Conservation (phyloP, 140 eudicot species). For the Ambrosia hybrid region DNA sequence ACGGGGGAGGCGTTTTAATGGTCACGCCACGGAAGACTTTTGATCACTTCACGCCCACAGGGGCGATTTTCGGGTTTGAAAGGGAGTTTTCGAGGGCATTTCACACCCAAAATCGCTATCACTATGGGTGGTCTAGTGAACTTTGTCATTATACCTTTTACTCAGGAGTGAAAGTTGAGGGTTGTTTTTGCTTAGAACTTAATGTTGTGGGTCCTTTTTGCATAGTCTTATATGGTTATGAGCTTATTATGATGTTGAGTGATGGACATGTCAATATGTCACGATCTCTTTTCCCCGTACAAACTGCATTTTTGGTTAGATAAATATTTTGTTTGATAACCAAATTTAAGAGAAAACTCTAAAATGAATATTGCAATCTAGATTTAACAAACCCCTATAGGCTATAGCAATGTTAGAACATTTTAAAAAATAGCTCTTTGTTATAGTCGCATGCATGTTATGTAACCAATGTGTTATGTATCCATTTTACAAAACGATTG, state of each 20-base stretch:
- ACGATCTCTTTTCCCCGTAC: neutral
- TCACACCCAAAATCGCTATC: too few species aligned
- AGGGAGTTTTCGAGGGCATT: too few species aligned
- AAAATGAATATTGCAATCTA: neutral
- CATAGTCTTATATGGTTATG: neutral
- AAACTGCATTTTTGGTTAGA: neutral
- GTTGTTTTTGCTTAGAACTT: constrained; percentile 1
- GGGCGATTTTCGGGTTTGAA: too few species aligned
- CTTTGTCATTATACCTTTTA: neutral
- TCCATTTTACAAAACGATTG: too few species aligned
- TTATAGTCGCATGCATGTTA: too few species aligned
- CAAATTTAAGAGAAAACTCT: neutral
- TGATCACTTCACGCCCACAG: too few species aligned
- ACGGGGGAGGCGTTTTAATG: too few species aligned
- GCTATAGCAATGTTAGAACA: too few species aligned
- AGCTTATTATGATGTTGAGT: constrained; percentile 1
- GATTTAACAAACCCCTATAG: too few species aligned
- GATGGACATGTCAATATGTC: constrained; percentile 11
- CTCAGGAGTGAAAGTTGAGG: neutral
- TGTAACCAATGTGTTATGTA: too few species aligned
- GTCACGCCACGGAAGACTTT: too few species aligned
- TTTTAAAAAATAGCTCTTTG: too few species aligned
- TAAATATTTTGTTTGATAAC: neutral
- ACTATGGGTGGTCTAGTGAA: neutral
- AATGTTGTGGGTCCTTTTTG: neutral